Percentiles rank a stretch among this genome's conserved stretches.
These are phyloP conservation scores for Fusarium sp. DNA, from an alignment of 2,329 filamentous ascomycete genomes.

Conservation along the genomic window DNA sequence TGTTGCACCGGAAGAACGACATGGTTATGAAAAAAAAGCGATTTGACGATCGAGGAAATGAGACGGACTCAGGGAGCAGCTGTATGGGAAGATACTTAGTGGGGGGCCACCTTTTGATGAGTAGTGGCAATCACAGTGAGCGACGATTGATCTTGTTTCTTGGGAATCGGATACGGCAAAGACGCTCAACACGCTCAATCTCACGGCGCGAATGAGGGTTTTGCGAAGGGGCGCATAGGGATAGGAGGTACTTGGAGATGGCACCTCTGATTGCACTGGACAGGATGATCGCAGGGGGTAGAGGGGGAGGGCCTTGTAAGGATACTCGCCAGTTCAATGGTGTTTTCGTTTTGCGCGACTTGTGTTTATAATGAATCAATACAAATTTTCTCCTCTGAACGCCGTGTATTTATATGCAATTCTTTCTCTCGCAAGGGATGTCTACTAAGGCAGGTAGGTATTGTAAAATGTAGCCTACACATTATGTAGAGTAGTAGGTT, in stretches of 20 bases:
- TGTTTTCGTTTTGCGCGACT: conserved; percentile 35
- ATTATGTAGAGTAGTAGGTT: neutral
- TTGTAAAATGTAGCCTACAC: neutral
- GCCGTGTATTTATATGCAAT: neutral
- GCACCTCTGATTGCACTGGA: conserved; percentile 43
- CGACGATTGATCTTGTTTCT: conserved; percentile 40
- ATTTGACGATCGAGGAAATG: conserved; percentile 22
- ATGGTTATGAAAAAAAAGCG: conserved; percentile 22
- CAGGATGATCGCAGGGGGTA: conserved; percentile 27
- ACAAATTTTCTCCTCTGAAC: conserved; percentile 29
- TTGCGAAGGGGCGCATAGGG: conserved; percentile 46
- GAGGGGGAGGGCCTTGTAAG: conserved; percentile 33
- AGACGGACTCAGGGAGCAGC: conserved; percentile 12
- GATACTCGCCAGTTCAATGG: conserved; percentile 37
- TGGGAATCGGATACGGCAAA: conserved; percentile 37
- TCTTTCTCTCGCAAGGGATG: neutral
- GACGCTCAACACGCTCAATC: conserved; percentile 28
- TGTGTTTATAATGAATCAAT: conserved; percentile 47
- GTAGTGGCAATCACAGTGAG: conserved; percentile 28
- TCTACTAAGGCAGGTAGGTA: neutral
- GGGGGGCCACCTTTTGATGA: conserved; percentile 22
- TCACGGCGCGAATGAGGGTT: conserved; percentile 36
- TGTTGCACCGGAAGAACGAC: conserved; percentile 12
- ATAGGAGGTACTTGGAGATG: conserved; percentile 41
- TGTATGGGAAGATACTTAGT: conserved; percentile 24